These are phyloP conservation scores for Chenopodium formosanum DNA, from an alignment of 148 eudicot genomes.

Conservation along the genomic window DNA sequence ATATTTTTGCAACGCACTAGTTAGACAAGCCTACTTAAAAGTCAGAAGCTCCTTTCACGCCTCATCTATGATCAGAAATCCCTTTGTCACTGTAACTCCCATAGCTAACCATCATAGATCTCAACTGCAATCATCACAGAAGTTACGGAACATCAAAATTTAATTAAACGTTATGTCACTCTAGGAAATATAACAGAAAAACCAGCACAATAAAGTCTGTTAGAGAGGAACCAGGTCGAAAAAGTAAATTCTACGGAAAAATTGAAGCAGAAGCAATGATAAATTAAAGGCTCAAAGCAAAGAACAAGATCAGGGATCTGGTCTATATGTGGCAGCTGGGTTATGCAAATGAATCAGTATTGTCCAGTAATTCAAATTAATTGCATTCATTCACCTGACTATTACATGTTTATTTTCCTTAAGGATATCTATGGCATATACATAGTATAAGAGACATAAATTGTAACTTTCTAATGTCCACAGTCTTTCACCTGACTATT, in stretches of 20 bases:
- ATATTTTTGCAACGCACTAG: neutral
- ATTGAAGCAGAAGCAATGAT: neutral
- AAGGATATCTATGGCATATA: neutral
- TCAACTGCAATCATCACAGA: conserved; percentile 25
- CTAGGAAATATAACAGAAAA: neutral
- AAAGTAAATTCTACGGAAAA: neutral
- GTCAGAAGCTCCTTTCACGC: neutral
- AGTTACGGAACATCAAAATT: neutral
- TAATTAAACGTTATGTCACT: neutral
- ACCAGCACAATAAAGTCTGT: neutral
- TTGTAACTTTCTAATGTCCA: too few relatives aligned
- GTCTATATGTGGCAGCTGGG: neutral
- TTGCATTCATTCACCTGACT: neutral
- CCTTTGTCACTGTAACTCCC: conserved; percentile 7
- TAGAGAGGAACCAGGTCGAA: neutral
- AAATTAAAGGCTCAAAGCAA: too few relatives aligned
- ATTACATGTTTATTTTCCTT: neutral
- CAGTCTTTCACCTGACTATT: too few relatives aligned
- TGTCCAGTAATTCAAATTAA: neutral
- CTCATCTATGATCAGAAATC: neutral
- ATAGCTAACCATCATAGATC: conserved; percentile 15
- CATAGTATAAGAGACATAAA: too few relatives aligned
- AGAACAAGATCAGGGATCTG: neutral
- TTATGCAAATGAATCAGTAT: too few relatives aligned
- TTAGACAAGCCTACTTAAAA: neutral